These are phyloP conservation scores for Sphagnum tenellum DNA, from an alignment of 225 moss, liverwort and hornwort species.

Conservation along the genomic window DNA sequence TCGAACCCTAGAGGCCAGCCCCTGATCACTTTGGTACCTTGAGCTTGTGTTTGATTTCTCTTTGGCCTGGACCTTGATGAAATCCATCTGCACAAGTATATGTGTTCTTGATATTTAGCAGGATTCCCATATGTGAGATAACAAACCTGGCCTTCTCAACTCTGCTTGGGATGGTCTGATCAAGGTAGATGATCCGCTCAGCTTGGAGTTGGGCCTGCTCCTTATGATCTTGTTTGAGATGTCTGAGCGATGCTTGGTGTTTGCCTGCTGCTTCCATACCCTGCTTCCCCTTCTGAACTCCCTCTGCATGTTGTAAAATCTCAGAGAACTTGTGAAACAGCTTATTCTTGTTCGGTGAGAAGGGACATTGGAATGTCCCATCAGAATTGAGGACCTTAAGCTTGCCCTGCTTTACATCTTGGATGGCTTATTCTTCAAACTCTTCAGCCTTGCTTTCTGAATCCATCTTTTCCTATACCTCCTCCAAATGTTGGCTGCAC, in stretches of 20 bases:
- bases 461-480: too few species aligned
- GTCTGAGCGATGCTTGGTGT: slow-evolving; percentile 49
- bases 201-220: slow-evolving; percentile 37
- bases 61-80: slow-evolving; percentile 35
- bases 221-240: slow-evolving; percentile 25
- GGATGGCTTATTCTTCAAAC: too few species aligned
- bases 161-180: slow-evolving; percentile 34
- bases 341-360: slow-evolving; percentile 59
- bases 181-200: slow-evolving; percentile 34
- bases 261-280: slow-evolving; percentile 41
- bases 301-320: slow-evolving; percentile 54
- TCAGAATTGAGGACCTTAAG: slow-evolving; percentile 39
- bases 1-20: too few species aligned
- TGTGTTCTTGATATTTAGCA: slow-evolving; percentile 57
- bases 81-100: slow-evolving; percentile 11
- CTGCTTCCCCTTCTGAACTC: slow-evolving; percentile 41
- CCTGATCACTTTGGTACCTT: slow-evolving; percentile 8
- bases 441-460: too few species aligned
- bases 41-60: slow-evolving; percentile 43
- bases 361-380: slow-evolving; percentile 63
- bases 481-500: too few species aligned
- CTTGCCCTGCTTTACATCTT: slow-evolving; percentile 2
- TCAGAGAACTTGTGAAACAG: slow-evolving; percentile 60
- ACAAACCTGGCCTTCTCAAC: slow-evolving; percentile 33
- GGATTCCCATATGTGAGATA: slow-evolving; percentile 64